phyloP scores from a whole-genome alignment of 2,329 filamentous ascomycete genomes.

The Diaporthe vexans region DNA sequence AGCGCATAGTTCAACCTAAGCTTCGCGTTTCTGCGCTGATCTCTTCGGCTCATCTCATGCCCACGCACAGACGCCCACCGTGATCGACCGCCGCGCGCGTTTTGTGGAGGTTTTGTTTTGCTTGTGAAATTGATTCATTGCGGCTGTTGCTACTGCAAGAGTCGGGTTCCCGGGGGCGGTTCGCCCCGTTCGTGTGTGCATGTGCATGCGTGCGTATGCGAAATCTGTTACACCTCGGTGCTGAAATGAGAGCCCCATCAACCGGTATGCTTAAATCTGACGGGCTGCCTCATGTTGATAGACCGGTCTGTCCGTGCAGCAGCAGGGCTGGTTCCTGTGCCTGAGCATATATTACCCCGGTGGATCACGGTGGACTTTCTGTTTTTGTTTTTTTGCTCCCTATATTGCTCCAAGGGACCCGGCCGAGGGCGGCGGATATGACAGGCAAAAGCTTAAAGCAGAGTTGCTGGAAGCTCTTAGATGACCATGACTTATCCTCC shows the following conservation, averaged over 20 bases:
- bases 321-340: slow-evolving; percentile 6
- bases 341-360: neutral
- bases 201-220: no score
- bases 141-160: neutral
- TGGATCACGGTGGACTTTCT: no score
- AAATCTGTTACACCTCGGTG: slow-evolving; percentile 18
- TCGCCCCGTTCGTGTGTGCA: neutral
- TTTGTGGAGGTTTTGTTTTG: slow-evolving; percentile 3
- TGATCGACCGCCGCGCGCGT: slow-evolving; percentile 27
- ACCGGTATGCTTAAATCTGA: neutral
- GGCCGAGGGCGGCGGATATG: neutral
- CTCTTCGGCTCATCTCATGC: slow-evolving; percentile 16
- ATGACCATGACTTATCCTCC: slow-evolving; percentile 16
- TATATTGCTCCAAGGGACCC: neutral
- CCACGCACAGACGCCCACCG: slow-evolving; percentile 15
- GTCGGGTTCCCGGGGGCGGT: slow-evolving; percentile 1
- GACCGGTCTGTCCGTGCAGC: slow-evolving; percentile 4
- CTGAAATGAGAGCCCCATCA: slow-evolving; percentile 23
- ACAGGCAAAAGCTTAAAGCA: neutral
- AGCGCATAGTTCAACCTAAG: slow-evolving; percentile 19
- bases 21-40: slow-evolving; percentile 22
- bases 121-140: slow-evolving; percentile 7
- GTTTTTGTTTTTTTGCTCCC: neutral
- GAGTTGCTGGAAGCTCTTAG: slow-evolving; percentile 13
- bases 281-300: slow-evolving; percentile 24